phyloP scores from a whole-genome alignment of 2,329 filamentous ascomycete genomes.

The Epichloe coenophiala region DNA sequence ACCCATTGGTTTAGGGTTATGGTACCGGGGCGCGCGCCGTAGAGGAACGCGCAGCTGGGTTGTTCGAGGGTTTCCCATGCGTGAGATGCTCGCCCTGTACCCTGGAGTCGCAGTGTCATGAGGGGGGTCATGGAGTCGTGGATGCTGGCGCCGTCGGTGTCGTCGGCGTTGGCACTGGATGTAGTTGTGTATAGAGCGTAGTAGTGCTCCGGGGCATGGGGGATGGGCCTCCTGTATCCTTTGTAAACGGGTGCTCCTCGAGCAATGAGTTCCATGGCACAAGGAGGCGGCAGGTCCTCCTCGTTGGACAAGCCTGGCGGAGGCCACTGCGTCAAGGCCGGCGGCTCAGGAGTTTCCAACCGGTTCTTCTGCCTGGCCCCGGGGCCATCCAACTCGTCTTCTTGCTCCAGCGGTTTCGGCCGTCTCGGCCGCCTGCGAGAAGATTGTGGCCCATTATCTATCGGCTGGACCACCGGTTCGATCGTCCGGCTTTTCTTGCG shows the following conservation, averaged over 20 bases:
- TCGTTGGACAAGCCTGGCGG: conserved; percentile 34
- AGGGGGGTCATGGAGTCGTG: conserved; percentile 44
- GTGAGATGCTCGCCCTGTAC: conserved; percentile 25
- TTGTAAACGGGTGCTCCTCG: conserved; percentile 42
- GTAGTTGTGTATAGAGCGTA: conserved; percentile 41
- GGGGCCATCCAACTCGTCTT: neutral
- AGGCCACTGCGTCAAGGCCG: conserved; percentile 33
- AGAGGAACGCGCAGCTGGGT: conserved; percentile 56
- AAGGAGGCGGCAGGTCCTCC: conserved; percentile 37
- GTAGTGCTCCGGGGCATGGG: conserved; percentile 40
- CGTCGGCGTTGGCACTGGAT: conserved; percentile 28
- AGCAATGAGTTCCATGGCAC: conserved; percentile 44
- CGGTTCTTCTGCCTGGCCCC: neutral
- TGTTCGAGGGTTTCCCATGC: conserved; percentile 65
- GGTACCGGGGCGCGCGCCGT: conserved; percentile 53
- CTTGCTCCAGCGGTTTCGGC: conserved; percentile 19
- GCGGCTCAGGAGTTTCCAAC: neutral
- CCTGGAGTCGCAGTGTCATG: conserved; percentile 39
- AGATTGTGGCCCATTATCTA: conserved; percentile 6
- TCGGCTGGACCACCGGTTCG: neutral
- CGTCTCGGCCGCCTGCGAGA: conserved; percentile 30
- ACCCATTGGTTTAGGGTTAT: conserved; percentile 61
- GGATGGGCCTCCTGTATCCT: conserved; percentile 39
- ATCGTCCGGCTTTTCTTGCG: conserved; percentile 2
- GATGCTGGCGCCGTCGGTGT: conserved; percentile 33